Conservation (phyloP, 805 yeast species). For the Candida maris region DNA sequence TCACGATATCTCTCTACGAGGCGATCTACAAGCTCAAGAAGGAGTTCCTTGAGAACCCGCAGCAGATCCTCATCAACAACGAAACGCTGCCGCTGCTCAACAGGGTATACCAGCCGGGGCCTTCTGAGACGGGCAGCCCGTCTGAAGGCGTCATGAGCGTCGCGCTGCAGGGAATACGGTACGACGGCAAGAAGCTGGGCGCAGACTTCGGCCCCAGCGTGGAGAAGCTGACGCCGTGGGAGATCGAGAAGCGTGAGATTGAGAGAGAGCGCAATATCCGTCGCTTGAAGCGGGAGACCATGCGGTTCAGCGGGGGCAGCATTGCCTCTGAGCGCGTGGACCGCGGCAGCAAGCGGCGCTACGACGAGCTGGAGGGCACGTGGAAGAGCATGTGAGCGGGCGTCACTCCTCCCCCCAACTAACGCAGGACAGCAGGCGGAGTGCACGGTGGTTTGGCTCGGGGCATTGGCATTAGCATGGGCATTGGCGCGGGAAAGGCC, state of each 20-base stretch:
- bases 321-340: slow-evolving; percentile 11
- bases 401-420: no score
- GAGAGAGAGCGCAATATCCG: slow-evolving; percentile 91
- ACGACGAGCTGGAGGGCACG: slow-evolving; percentile 36
- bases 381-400: slow-evolving; percentile 19
- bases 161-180: slow-evolving; percentile 49
- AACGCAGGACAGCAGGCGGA: no score
- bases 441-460: no score
- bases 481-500: no score
- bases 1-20: slow-evolving; percentile 84
- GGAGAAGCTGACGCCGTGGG: slow-evolving; percentile 84
- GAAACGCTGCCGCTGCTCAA: slow-evolving; percentile 35
- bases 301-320: slow-evolving; percentile 58
- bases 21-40: slow-evolving; percentile 69
- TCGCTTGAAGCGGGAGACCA: slow-evolving; percentile 87
- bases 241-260: slow-evolving; percentile 90
- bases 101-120: slow-evolving; percentile 29
- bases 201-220: slow-evolving; percentile 85
- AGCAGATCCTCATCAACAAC: slow-evolving; percentile 31
- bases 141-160: slow-evolving; percentile 11
- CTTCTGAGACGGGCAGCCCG: slow-evolving; percentile 12
- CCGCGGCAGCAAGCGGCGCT: slow-evolving; percentile 24
- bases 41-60: slow-evolving; percentile 65
- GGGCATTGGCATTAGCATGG: no score
- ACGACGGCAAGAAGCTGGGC: slow-evolving; percentile 73